Percentiles rank a stretch among this genome's conserved stretches.
These are phyloP conservation scores for Gymnopus androsaceus DNA, from an alignment of 1,284 basidiomycete species.

Conservation along the genomic window DNA sequence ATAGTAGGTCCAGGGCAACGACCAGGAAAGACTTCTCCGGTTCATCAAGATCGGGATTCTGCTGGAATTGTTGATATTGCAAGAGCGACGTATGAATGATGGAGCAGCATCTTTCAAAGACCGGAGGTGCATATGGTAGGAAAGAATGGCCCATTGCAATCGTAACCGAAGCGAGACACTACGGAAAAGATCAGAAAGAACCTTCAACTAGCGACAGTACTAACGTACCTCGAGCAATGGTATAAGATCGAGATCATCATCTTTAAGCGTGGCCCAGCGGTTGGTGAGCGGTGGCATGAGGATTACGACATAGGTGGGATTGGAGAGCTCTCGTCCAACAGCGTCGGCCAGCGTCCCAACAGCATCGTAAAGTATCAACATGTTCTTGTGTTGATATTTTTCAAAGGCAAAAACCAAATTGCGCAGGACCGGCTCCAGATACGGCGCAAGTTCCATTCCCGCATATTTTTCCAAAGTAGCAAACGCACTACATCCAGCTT, in stretches of 20 bases:
- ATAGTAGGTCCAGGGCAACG: conserved; percentile 93
- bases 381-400: conserved; percentile 99
- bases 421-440: conserved; percentile 91
- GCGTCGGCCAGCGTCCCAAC: conserved; percentile 97
- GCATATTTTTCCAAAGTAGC: conserved; percentile 99
- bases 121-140: conserved; percentile 84
- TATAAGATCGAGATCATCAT: conserved; percentile 92
- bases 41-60: conserved; percentile 87
- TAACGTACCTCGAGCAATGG: conserved; percentile 83
- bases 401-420: conserved; percentile 96
- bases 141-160: conserved; percentile 96
- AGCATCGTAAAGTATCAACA: conserved; percentile 97
- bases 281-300: conserved; percentile 94
- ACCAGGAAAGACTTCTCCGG: conserved; percentile 96
- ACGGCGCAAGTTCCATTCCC: conserved; percentile 86
- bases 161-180: conserved; percentile 97
- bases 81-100: conserved; percentile 84
- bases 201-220: background rate
- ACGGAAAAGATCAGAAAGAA: conserved; percentile 20
- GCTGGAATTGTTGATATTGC: conserved; percentile 81
- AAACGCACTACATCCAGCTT: conserved; percentile 98
- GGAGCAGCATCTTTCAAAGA: conserved; percentile 89
- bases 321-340: conserved; percentile 86
- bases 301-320: conserved; percentile 87
- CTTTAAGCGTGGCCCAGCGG: conserved; percentile 87